These are phyloP conservation scores for Myxozyma neotropica DNA, from an alignment of 805 yeast species.

Conservation along the genomic window DNA sequence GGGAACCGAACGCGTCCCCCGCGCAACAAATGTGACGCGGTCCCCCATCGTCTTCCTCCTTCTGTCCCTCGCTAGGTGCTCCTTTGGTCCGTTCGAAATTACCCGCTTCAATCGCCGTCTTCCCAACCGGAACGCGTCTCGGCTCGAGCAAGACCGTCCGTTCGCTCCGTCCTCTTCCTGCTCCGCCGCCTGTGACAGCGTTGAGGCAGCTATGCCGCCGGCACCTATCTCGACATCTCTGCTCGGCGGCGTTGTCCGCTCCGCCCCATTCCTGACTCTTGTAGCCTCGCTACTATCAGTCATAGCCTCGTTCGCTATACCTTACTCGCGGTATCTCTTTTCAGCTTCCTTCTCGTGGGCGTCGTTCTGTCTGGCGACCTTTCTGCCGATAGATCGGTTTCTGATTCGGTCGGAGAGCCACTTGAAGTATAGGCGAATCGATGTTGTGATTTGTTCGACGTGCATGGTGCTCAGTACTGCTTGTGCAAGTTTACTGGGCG, in stretches of 20 bases:
- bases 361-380: conserved; percentile 24
- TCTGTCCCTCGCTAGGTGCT: too few species aligned
- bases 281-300: conserved; percentile 33
- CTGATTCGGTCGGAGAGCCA: conserved; percentile 15
- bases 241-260: conserved; percentile 15
- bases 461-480: conserved; percentile 31
- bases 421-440: conserved; percentile 30
- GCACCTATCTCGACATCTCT: not conserved
- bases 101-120: too few species aligned
- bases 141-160: too few species aligned
- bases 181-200: too few species aligned
- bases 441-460: conserved; percentile 31
- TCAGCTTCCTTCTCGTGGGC: conserved; percentile 35
- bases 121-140: too few species aligned
- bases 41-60: too few species aligned
- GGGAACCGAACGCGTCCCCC: too few species aligned
- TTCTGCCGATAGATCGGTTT: conserved; percentile 29
- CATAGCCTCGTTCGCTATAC: conserved; percentile 25
- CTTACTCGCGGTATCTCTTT: conserved; percentile 33
- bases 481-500: conserved; percentile 33
- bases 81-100: too few species aligned
- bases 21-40: too few species aligned
- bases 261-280: conserved; percentile 32
- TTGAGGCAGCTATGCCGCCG: not conserved
- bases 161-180: too few species aligned